Conservation (phyloP, 2,329 filamentous ascomycete species). For the Lachnellula occidentalis region DNA sequence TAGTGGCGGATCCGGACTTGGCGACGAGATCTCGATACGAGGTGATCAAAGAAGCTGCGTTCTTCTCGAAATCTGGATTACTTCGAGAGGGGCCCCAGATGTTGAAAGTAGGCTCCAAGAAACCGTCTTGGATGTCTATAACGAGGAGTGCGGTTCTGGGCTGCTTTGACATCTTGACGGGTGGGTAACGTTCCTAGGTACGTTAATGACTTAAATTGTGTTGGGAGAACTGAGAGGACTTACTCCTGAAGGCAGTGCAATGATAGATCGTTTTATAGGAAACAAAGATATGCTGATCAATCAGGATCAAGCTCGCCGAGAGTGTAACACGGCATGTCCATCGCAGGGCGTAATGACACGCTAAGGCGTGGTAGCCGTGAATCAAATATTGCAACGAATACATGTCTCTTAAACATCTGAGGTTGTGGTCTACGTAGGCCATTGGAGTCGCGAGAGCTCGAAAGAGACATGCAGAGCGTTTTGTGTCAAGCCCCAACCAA, state of each 20-base stretch:
- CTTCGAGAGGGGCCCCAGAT: slow-evolving; percentile 38
- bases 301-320: too few relatives aligned
- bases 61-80: slow-evolving; percentile 40
- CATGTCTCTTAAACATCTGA: too few relatives aligned
- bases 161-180: not conserved
- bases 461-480: too few relatives aligned
- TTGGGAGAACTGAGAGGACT: not conserved
- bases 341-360: not conserved
- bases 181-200: not conserved
- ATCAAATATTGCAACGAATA: too few relatives aligned
- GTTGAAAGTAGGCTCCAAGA: slow-evolving; percentile 31
- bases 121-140: slow-evolving; percentile 43
- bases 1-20: not conserved
- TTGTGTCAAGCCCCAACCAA: too few relatives aligned
- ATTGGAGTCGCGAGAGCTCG: too few relatives aligned
- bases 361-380: not conserved
- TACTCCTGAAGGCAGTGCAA: not conserved
- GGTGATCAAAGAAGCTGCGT: slow-evolving; percentile 35
- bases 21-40: slow-evolving; percentile 34
- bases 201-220: not conserved
- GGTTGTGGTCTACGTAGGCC: too few relatives aligned
- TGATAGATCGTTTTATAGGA: not conserved
- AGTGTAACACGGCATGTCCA: not conserved
- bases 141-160: slow-evolving; percentile 38
- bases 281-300: not conserved